Percentiles rank a stretch among this genome's conserved stretches.
Conservation (phyloP, 2,329 filamentous ascomycete genomes). For the Colletotrichum sp. region DNA sequence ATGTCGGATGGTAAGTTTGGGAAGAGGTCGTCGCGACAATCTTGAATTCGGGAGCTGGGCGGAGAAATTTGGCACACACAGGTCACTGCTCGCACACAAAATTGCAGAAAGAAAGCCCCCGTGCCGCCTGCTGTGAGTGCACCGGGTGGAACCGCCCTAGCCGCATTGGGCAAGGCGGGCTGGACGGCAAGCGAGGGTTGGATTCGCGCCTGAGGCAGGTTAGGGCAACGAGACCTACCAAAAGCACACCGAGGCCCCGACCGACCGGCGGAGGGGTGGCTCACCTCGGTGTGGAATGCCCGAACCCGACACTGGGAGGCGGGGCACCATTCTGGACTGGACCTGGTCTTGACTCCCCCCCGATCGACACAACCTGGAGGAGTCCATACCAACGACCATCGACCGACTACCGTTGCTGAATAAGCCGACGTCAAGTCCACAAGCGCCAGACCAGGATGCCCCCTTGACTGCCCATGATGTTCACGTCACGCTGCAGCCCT, state of each 20-base stretch:
- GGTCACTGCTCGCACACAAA: constrained; percentile 26
- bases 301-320: background rate
- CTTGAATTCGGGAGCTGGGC: constrained; percentile 17
- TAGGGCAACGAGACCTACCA: constrained; percentile 48
- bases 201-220: constrained; percentile 30
- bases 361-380: background rate
- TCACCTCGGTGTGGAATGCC: background rate
- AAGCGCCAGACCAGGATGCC: background rate
- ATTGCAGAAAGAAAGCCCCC: background rate
- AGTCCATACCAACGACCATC: background rate
- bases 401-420: background rate
- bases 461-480: background rate
- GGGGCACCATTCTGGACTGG: background rate
- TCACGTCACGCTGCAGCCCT: constrained; percentile 21
- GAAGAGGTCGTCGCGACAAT: constrained; percentile 24
- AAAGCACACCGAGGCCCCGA: background rate
- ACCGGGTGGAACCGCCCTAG: constrained; percentile 29
- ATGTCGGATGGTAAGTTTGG: constrained; percentile 20
- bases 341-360: background rate
- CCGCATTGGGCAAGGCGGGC: constrained; percentile 32
- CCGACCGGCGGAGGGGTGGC: background rate
- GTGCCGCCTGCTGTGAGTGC: constrained; percentile 4
- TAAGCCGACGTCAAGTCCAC: constrained; percentile 6
- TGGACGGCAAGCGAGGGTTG: constrained; percentile 39
- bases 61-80: constrained; percentile 25